phyloP scores from a whole-genome alignment of 345 rosid species.

The Eucalyptus cladocalyx region DNA sequence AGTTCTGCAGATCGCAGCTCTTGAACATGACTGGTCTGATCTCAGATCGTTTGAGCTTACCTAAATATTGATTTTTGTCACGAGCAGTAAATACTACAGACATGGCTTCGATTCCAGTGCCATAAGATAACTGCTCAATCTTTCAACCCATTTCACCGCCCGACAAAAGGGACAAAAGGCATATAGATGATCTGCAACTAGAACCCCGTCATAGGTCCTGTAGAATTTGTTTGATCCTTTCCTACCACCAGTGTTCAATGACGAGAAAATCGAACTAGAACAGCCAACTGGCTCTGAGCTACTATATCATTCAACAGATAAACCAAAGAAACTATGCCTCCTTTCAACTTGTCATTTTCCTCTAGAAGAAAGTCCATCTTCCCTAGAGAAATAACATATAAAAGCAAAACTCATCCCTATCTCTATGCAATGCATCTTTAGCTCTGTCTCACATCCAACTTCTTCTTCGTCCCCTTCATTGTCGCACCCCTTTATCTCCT shows the following conservation, averaged over 20 bases:
- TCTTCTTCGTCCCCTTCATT: slow-evolving; percentile 6
- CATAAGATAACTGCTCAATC: not conserved
- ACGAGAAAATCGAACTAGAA: not conserved
- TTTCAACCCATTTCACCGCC: not conserved
- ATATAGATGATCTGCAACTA: not conserved
- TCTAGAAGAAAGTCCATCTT: not conserved
- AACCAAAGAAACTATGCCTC: not conserved
- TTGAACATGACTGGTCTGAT: not conserved
- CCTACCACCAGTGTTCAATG: not conserved
- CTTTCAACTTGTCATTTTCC: not conserved
- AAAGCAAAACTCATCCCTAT: not conserved
- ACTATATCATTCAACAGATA: not conserved
- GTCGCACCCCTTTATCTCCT: not conserved
- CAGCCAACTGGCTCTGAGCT: not conserved
- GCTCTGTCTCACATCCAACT: not conserved
- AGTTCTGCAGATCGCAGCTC: not conserved
- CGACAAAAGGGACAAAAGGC: not conserved
- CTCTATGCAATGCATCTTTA: not conserved
- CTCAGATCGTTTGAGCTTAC: not conserved
- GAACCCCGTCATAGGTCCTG: not conserved
- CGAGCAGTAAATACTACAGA: not conserved
- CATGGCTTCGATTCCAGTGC: not conserved
- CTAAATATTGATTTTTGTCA: not conserved
- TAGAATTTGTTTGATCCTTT: not conserved
- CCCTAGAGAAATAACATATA: not conserved